Percentiles rank a stretch among this genome's conserved stretches.
Conservation (phyloP, 768 basidiomycete species). For the Mycena metata region DNA sequence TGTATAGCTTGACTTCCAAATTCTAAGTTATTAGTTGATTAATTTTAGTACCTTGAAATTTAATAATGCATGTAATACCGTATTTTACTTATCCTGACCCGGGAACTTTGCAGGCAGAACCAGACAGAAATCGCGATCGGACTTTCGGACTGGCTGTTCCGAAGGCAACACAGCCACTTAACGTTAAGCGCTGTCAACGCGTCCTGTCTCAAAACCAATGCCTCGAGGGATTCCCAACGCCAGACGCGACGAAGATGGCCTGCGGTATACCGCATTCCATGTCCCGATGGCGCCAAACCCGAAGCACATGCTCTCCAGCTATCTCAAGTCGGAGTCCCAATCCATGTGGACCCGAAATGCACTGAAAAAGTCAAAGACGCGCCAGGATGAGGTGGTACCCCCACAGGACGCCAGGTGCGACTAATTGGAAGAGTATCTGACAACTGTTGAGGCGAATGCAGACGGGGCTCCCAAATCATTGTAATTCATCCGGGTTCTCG, state of each 20-base stretch:
- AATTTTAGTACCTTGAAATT: neutral
- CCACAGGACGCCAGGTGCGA: conserved; percentile 63
- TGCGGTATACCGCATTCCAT: conserved; percentile 85
- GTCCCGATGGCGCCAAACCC: conserved; percentile 87
- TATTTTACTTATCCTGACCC: too few species aligned
- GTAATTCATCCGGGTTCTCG: conserved; percentile 87
- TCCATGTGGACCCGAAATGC: conserved; percentile 81
- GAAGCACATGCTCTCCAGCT: conserved; percentile 83
- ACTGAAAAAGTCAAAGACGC: conserved; percentile 62
- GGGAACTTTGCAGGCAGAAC: too few species aligned
- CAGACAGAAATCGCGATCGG: too few species aligned
- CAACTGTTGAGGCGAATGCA: conserved; percentile 48
- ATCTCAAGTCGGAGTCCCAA: conserved; percentile 83
- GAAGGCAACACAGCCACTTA: neutral
- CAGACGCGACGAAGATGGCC: conserved; percentile 84
- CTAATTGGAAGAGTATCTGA: conserved; percentile 40
- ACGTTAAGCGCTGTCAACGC: neutral
- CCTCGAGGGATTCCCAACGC: conserved; percentile 87
- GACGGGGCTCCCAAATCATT: conserved; percentile 83
- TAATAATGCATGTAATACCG: neutral
- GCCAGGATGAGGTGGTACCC: conserved; percentile 54
- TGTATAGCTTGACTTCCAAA: neutral
- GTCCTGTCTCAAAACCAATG: conserved; percentile 56
- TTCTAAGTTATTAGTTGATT: neutral
- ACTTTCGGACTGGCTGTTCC: neutral